Evolutionary conservation across 2,329 filamentous ascomycete species (phyloP).

Genomic region (Chrysosporium queenslandicum): DNA sequence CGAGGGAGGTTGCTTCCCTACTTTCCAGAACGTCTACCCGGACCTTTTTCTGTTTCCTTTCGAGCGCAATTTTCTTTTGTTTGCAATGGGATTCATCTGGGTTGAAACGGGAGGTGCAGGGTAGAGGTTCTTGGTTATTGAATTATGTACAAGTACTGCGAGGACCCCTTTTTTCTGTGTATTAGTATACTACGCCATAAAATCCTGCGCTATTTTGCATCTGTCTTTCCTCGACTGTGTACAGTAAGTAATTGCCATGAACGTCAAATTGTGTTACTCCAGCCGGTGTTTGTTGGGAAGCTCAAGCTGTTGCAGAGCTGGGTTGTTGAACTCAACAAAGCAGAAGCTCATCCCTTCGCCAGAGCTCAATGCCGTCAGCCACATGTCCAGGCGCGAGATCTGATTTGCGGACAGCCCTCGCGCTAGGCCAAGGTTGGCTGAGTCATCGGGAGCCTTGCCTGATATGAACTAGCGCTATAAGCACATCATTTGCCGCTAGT

Average conservation of each 20-base stretch:
- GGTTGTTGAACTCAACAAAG: slow-evolving; percentile 10
- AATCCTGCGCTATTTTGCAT: background rate
- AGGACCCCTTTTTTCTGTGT: slow-evolving; percentile 1
- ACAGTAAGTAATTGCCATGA: no score
- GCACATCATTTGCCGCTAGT: background rate
- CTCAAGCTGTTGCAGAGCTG: background rate
- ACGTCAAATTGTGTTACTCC: no score
- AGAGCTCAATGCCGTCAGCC: background rate
- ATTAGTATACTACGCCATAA: background rate
- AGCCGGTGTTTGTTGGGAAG: slow-evolving; percentile 7
- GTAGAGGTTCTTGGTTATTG: slow-evolving; percentile 8
- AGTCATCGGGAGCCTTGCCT: slow-evolving; percentile 1
- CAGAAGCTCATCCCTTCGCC: background rate
- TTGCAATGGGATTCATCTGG: slow-evolving; percentile 4
- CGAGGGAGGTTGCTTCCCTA: background rate
- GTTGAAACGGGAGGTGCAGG: slow-evolving; percentile 3
- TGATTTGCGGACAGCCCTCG: background rate
- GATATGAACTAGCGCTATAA: background rate
- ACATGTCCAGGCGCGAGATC: background rate
- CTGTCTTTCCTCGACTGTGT: no score
- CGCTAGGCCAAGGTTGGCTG: no score
- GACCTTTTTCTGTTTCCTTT: slow-evolving; percentile 1
- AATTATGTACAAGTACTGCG: slow-evolving; percentile 6
- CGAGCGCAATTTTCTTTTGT: slow-evolving; percentile 5
- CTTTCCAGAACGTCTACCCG: slow-evolving; percentile 1